Percentiles rank a stretch among this genome's conserved stretches.
These are phyloP conservation scores for Fusarium humuli DNA, from an alignment of 2,329 filamentous ascomycete genomes.

Conservation along the genomic window DNA sequence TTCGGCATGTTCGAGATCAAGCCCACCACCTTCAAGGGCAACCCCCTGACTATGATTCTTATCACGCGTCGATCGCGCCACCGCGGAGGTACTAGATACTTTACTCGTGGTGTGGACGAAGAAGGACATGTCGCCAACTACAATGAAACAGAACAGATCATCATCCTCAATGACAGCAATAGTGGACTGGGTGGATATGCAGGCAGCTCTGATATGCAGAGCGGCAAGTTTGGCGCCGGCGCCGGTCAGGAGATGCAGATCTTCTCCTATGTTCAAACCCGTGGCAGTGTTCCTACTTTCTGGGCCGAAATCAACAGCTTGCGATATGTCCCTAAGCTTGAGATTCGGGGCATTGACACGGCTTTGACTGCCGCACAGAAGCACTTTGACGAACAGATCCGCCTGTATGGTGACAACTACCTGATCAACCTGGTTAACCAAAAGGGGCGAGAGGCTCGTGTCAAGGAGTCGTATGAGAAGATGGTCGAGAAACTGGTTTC, in stretches of 20 bases:
- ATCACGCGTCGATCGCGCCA: slow-evolving; percentile 91
- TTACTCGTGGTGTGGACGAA: slow-evolving; percentile 93
- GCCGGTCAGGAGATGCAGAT: slow-evolving; percentile 84
- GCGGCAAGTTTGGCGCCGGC: slow-evolving; percentile 71
- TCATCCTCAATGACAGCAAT: slow-evolving; percentile 86
- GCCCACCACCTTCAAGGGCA: slow-evolving; percentile 86
- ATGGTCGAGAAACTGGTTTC: slow-evolving; percentile 82
- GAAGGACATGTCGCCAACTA: slow-evolving; percentile 97
- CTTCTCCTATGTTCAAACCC: slow-evolving; percentile 93
- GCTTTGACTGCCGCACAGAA: slow-evolving; percentile 81
- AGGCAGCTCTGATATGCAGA: slow-evolving; percentile 79
- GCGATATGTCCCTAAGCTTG: slow-evolving; percentile 89
- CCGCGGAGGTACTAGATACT: slow-evolving; percentile 91
- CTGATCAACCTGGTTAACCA: slow-evolving; percentile 98
- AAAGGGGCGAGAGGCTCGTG: slow-evolving; percentile 86
- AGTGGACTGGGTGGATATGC: slow-evolving; percentile 83
- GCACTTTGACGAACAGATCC: slow-evolving; percentile 95
- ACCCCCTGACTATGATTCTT: slow-evolving; percentile 83
- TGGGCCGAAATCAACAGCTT: slow-evolving; percentile 97
- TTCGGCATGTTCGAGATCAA: slow-evolving; percentile 96
- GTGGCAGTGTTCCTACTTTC: slow-evolving; percentile 94
- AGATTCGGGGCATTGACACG: slow-evolving; percentile 85
- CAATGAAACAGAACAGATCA: slow-evolving; percentile 96
- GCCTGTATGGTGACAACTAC: slow-evolving; percentile 94
- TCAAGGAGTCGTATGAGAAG: slow-evolving; percentile 95